phyloP scores from a whole-genome alignment of 2,329 filamentous ascomycete genomes.

The Scleromitrula shiraiana region DNA sequence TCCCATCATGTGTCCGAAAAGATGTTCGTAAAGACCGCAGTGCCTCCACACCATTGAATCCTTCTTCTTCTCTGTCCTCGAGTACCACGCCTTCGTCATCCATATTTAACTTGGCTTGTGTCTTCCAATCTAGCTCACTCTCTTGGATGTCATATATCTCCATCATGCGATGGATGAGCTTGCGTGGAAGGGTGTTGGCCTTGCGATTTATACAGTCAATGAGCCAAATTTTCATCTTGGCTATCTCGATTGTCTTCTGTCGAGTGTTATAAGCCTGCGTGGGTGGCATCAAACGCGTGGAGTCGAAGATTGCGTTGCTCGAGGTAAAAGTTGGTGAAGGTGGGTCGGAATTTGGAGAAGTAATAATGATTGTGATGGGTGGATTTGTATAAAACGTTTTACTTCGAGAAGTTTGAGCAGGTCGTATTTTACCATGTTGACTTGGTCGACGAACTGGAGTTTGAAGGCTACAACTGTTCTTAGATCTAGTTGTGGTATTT shows the following conservation, averaged over 20 bases:
- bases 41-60: background rate
- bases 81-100: conserved; percentile 13
- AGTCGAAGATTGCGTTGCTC: conserved; percentile 9
- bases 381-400: conserved; percentile 9
- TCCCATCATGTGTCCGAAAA: background rate
- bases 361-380: conserved; percentile 20
- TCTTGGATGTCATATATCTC: conserved; percentile 20
- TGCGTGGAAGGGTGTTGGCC: conserved; percentile 17
- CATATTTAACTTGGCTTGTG: conserved; percentile 12
- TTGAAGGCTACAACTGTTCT: no score
- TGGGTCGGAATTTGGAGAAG: no score
- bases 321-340: no score
- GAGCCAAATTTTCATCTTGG: conserved; percentile 20
- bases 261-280: conserved; percentile 8
- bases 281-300: conserved; percentile 19
- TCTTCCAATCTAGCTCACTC: conserved; percentile 15
- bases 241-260: conserved; percentile 12
- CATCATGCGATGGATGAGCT: conserved; percentile 20
- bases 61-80: background rate
- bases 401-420: background rate
- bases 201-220: conserved; percentile 21
- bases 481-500: no score
- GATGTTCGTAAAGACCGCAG: background rate
- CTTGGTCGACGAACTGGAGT: no score
- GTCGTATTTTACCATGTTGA: background rate